phyloP scores from a whole-genome alignment of 176 grass and related monocot genomes.

The Bothriochloa decipiens region DNA sequence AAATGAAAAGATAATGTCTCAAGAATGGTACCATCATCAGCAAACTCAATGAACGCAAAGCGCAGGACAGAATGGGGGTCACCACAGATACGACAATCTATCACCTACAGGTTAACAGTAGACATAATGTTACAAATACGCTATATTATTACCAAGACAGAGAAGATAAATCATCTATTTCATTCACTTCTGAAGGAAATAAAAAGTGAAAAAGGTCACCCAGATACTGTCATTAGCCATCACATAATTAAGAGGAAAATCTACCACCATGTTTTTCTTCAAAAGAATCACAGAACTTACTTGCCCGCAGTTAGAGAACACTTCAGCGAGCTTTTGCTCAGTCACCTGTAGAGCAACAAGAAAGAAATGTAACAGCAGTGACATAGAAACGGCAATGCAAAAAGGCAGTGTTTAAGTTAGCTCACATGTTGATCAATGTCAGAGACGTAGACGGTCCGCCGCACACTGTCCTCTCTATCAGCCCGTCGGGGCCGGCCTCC shows the following conservation, averaged over 20 bases:
- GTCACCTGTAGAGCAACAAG: conserved; percentile 66
- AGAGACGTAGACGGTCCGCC: conserved; percentile 86
- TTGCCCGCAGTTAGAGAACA: conserved; percentile 88
- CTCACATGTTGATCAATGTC: conserved; percentile 95
- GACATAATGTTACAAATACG: conserved; percentile 14
- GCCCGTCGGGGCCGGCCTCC: conserved; percentile 49
- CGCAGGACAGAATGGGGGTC: conserved; percentile 86
- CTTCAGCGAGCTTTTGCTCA: conserved; percentile 94
- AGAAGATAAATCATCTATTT: background rate
- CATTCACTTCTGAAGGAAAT: background rate
- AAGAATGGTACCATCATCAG: background rate
- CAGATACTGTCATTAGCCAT: background rate
- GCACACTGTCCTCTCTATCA: conserved; percentile 79
- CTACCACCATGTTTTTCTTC: background rate
- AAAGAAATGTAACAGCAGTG: conserved; percentile 34
- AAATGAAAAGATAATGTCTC: conserved; percentile 26
- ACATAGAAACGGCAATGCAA: conserved; percentile 26
- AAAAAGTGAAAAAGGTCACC: background rate
- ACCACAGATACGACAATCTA: conserved; percentile 94
- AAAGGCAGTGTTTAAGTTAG: conserved; percentile 1
- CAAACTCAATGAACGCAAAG: conserved; percentile 75
- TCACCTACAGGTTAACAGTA: conserved; percentile 54
- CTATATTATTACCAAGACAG: conserved; percentile 6
- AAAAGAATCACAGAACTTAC: conserved; percentile 56
- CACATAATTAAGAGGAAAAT: background rate